Evolutionary conservation across 192 early-diverging fungal species (phyloP).

Genomic region (Fimicolochytrium jonesii): DNA sequence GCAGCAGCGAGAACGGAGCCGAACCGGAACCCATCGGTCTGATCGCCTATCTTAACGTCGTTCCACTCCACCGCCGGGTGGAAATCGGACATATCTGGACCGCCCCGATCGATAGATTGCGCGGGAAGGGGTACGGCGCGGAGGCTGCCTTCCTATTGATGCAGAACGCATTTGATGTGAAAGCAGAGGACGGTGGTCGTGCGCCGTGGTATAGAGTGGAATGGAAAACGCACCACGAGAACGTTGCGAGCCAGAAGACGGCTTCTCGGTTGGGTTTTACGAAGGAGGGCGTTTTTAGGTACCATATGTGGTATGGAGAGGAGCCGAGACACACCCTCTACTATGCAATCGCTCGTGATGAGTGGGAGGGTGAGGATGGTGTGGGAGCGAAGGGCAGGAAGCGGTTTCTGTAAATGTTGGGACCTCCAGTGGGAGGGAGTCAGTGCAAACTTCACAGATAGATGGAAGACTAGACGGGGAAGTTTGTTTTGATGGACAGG

Average conservation of each 20-base stretch:
- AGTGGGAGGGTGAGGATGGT: too few species aligned
- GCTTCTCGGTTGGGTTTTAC: neutral
- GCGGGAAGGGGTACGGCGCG: neutral
- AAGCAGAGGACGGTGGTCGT: neutral
- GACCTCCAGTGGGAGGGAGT: too few species aligned
- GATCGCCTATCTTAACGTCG: conserved; percentile 10
- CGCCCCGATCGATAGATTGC: neutral
- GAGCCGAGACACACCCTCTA: too few species aligned
- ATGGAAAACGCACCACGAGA: conserved; percentile 3
- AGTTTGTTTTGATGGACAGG: too few species aligned
- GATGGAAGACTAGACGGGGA: too few species aligned
- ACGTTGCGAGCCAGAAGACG: conserved; percentile 1
- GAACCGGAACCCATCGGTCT: neutral
- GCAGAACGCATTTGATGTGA: conserved; percentile 4
- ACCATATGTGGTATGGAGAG: too few species aligned
- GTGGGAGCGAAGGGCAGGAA: too few species aligned
- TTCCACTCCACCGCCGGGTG: neutral
- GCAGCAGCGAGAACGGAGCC: neutral
- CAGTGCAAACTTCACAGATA: too few species aligned
- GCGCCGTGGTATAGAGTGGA: neutral
- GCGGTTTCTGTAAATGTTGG: too few species aligned
- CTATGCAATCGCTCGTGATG: too few species aligned
- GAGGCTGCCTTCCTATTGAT: conserved; percentile 10
- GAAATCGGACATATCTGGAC: conserved; percentile 17
- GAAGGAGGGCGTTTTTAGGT: neutral